phyloP scores from a whole-genome alignment of 306 rosid genomes.

The Leucaena leucocephala region DNA sequence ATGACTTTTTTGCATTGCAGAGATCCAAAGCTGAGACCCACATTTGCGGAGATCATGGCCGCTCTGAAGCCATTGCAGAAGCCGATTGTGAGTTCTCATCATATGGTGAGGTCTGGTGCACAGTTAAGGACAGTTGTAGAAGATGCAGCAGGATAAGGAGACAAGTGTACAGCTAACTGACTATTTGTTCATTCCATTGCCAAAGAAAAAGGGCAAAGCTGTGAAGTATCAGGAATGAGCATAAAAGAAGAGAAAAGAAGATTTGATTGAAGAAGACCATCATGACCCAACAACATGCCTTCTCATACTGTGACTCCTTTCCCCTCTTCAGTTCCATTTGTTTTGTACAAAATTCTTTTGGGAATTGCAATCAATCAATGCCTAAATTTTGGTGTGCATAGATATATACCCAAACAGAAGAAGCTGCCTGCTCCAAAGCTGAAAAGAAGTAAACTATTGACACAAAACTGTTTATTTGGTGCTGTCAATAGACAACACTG shows the following conservation, averaged over 20 bases:
- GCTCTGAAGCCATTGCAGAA: slow-evolving; percentile 84
- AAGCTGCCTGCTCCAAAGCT: slow-evolving; percentile 20
- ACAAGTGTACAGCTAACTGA: slow-evolving; percentile 44
- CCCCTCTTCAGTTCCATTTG: slow-evolving; percentile 38
- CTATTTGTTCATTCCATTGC: slow-evolving; percentile 20
- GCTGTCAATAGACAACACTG: slow-evolving; percentile 12
- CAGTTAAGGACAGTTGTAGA: slow-evolving; percentile 50
- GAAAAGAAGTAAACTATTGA: background rate
- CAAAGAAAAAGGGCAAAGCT: slow-evolving; percentile 36
- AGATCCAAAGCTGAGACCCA: slow-evolving; percentile 86
- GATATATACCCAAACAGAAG: slow-evolving; percentile 13
- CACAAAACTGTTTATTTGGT: slow-evolving; percentile 15
- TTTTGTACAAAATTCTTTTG: slow-evolving; percentile 57
- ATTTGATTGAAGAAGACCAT: slow-evolving; percentile 36
- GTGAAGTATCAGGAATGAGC: slow-evolving; percentile 50
- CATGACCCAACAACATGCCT: slow-evolving; percentile 40
- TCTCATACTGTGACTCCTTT: slow-evolving; percentile 50
- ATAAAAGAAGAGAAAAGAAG: background rate
- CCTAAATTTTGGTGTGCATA: slow-evolving; percentile 47
- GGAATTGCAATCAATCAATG: slow-evolving; percentile 45
- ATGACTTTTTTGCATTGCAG: slow-evolving; percentile 49
- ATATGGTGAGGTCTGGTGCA: slow-evolving; percentile 47
- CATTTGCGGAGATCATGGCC: slow-evolving; percentile 92
- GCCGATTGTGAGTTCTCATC: slow-evolving; percentile 64
- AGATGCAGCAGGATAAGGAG: slow-evolving; percentile 46